These are phyloP conservation scores for Capsicum baccatum DNA, from an alignment of 257 asterid species.

Conservation along the genomic window DNA sequence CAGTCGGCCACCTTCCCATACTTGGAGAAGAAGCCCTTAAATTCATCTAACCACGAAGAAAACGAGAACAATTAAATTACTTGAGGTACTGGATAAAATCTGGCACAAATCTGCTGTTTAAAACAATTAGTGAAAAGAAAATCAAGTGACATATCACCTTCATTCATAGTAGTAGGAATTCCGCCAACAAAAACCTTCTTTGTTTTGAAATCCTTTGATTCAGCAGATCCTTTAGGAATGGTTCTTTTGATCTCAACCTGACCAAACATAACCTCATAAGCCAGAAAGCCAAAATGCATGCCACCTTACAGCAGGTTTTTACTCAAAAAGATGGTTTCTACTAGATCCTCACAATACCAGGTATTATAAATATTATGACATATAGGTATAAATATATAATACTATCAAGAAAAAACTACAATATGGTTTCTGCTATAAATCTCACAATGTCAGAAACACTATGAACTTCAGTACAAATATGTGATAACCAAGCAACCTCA, in stretches of 20 bases:
- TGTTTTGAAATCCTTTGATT: constrained; percentile 83
- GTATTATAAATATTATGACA: not conserved
- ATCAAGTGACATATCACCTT: constrained; percentile 48
- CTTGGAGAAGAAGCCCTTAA: constrained; percentile 82
- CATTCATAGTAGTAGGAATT: constrained; percentile 73
- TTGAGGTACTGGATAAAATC: not conserved
- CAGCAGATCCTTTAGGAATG: constrained; percentile 87
- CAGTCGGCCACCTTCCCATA: constrained; percentile 84
- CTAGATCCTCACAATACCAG: not conserved
- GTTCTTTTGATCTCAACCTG: constrained; percentile 98
- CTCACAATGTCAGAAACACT: not conserved
- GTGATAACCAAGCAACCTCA: not conserved
- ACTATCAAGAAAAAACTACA: not conserved
- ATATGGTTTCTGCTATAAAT: not conserved
- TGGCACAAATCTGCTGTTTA: not conserved
- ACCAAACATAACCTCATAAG: not conserved
- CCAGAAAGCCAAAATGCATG: not conserved
- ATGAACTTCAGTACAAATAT: not conserved
- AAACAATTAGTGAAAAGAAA: not conserved
- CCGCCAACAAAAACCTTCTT: constrained; percentile 94
- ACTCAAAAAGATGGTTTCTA: not conserved
- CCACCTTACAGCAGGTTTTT: not conserved
- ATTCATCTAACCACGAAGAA: constrained; percentile 53
- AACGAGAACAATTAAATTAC: not conserved
- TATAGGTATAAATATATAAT: not conserved